These are phyloP conservation scores for Ceratocystis variospora DNA, from an alignment of 2,329 filamentous ascomycete genomes.

Conservation along the genomic window DNA sequence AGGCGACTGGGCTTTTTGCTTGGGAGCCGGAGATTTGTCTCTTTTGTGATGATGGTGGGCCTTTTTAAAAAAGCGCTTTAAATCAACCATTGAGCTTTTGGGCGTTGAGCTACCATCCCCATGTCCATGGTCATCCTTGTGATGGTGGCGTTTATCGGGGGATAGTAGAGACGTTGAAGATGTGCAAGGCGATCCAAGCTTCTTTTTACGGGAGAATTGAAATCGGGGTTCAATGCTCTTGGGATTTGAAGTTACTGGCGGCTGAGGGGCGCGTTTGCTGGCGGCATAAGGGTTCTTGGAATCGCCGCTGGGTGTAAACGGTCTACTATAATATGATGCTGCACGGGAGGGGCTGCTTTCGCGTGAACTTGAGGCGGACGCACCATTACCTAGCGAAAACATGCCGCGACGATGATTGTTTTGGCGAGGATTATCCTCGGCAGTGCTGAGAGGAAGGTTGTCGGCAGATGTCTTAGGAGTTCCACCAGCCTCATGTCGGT, in stretches of 20 bases:
- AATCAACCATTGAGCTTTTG: constrained; percentile 77
- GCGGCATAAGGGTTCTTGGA: constrained; percentile 78
- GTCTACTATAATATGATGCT: constrained; percentile 52
- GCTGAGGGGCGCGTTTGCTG: constrained; percentile 58
- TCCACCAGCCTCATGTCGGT: constrained; percentile 30
- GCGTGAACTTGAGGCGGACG: constrained; percentile 44
- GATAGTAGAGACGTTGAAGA: constrained; percentile 37
- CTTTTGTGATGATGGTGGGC: constrained; percentile 48
- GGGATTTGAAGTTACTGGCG: constrained; percentile 40
- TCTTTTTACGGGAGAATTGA: constrained; percentile 66
- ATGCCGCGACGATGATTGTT: constrained; percentile 39
- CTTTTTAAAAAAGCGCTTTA: constrained; percentile 93
- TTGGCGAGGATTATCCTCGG: constrained; percentile 19
- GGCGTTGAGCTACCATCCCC: constrained; percentile 23
- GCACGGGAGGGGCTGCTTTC: constrained; percentile 52
- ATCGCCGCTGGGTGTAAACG: constrained; percentile 67
- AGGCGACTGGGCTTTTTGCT: constrained; percentile 47
- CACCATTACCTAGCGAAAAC: constrained; percentile 37
- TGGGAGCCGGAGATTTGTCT: constrained; percentile 48
- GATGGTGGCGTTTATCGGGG: constrained; percentile 34
- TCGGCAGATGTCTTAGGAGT: constrained; percentile 33
- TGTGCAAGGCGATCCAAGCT: constrained; percentile 42
- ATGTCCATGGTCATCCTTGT: constrained; percentile 13
- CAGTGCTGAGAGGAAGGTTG: constrained; percentile 21
- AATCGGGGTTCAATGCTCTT: constrained; percentile 59